These are phyloP conservation scores for Wickerhamomyces bovis DNA, from an alignment of 805 yeast genomes.

Conservation along the genomic window DNA sequence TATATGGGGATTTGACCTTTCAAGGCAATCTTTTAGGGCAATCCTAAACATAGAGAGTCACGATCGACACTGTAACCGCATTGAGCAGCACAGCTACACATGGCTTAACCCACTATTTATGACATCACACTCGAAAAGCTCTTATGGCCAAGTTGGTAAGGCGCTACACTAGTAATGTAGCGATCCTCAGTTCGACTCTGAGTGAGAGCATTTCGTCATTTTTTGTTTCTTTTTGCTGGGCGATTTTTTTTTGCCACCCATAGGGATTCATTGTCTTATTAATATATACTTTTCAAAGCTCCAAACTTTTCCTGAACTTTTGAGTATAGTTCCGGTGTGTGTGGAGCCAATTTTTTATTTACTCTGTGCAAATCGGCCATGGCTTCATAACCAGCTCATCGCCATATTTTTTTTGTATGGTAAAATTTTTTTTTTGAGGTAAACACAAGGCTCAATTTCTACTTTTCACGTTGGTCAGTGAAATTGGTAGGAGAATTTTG, in stretches of 20 bases:
- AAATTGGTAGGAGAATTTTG: background rate
- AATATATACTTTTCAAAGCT: too few relatives aligned
- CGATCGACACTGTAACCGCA: too few relatives aligned
- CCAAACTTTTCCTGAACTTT: too few relatives aligned
- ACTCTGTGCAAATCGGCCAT: background rate
- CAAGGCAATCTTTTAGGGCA: too few relatives aligned
- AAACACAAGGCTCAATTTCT: background rate
- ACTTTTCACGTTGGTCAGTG: background rate
- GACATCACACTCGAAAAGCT: too few relatives aligned
- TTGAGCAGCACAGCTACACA: too few relatives aligned
- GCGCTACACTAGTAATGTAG: constrained; percentile 69
- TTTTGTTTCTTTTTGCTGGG: too few relatives aligned
- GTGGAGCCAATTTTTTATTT: background rate
- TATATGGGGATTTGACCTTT: too few relatives aligned
- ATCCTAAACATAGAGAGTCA: too few relatives aligned
- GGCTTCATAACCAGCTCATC: background rate
- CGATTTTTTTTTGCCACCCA: background rate
- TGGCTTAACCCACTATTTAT: too few relatives aligned
- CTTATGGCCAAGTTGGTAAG: constrained; percentile 4
- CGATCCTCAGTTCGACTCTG: constrained; percentile 70
- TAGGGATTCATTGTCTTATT: too few relatives aligned
- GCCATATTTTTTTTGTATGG: background rate
- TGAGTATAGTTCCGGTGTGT: too few relatives aligned
- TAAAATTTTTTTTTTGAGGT: background rate
- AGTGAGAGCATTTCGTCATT: constrained; percentile 42